Conservation (phyloP, 2,329 filamentous ascomycete genomes). For the Trichoderma lentiforme region DNA sequence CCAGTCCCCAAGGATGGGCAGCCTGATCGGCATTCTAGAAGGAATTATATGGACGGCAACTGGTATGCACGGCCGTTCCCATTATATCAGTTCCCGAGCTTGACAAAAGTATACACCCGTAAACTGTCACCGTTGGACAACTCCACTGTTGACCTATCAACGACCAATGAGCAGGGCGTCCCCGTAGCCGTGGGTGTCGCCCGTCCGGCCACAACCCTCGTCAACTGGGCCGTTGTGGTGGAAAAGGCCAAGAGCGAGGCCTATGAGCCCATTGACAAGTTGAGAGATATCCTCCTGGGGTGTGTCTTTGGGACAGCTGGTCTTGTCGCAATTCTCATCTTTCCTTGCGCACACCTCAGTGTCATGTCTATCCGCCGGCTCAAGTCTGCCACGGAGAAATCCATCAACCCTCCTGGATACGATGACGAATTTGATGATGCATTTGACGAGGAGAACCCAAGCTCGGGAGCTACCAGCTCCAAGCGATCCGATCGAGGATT, state of each 20-base stretch:
- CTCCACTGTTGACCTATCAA: slow-evolving; percentile 64
- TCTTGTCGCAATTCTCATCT: slow-evolving; percentile 65
- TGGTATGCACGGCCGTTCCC: slow-evolving; percentile 52
- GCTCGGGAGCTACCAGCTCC: slow-evolving; percentile 43
- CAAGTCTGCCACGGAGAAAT: slow-evolving; percentile 70
- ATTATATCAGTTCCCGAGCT: slow-evolving; percentile 60
- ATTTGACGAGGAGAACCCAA: slow-evolving; percentile 43
- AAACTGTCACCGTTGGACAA: slow-evolving; percentile 54
- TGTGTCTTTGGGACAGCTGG: slow-evolving; percentile 83
- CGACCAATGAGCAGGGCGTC: slow-evolving; percentile 67
- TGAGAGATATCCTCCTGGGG: slow-evolving; percentile 77
- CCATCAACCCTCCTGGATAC: slow-evolving; percentile 64
- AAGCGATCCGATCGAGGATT: slow-evolving; percentile 45
- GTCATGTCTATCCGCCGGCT: slow-evolving; percentile 76
- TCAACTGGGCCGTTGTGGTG: slow-evolving; percentile 79
- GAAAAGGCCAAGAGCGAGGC: slow-evolving; percentile 74
- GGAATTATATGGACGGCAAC: slow-evolving; percentile 34
- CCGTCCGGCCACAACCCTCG: slow-evolving; percentile 62
- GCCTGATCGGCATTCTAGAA: slow-evolving; percentile 45
- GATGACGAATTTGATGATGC: slow-evolving; percentile 46
- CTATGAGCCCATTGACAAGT: slow-evolving; percentile 67
- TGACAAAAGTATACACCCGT: slow-evolving; percentile 55
- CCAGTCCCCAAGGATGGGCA: slow-evolving; percentile 42
- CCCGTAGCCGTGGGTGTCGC: slow-evolving; percentile 79
- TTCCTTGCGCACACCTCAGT: slow-evolving; percentile 78